These are phyloP conservation scores for Nannochloropsis gaditana DNA, from an alignment of 108 stramenopile species.

Conservation along the genomic window DNA sequence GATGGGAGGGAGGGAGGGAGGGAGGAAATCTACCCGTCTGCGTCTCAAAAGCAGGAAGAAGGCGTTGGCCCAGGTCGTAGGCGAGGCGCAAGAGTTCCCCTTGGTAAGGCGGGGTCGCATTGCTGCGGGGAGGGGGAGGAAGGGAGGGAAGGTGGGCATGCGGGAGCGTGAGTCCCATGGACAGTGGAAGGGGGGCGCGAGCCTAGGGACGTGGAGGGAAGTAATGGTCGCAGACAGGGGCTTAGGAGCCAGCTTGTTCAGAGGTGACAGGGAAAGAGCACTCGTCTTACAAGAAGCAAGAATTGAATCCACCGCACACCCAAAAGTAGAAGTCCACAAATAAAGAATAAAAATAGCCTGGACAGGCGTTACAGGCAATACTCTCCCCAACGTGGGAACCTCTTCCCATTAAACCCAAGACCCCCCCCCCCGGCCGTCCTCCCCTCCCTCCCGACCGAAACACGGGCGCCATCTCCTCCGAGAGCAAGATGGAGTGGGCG, in stretches of 20 bases:
- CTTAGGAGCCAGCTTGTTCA: background rate
- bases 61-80: slow-evolving; percentile 52
- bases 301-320: too few relatives aligned
- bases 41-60: slow-evolving; percentile 59
- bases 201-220: too few relatives aligned
- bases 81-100: slow-evolving; percentile 52
- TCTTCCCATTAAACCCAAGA: background rate
- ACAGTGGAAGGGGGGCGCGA: too few relatives aligned
- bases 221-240: too few relatives aligned
- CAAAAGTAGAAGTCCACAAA: too few relatives aligned
- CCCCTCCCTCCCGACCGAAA: slow-evolving; percentile 17
- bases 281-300: too few relatives aligned
- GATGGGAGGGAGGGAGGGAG: background rate
- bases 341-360: too few relatives aligned
- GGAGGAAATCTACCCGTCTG: slow-evolving; percentile 23
- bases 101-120: slow-evolving; percentile 29
- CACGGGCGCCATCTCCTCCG: slow-evolving; percentile 37
- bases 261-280: too few relatives aligned
- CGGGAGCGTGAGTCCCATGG: background rate
- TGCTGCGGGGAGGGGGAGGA: background rate
- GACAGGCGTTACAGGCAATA: too few relatives aligned
- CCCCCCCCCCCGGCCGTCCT: background rate
- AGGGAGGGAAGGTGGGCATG: background rate
- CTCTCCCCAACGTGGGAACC: background rate
- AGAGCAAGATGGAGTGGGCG: slow-evolving; percentile 43